These are phyloP conservation scores for Colletotrichum tanaceti DNA, from an alignment of 2,329 filamentous ascomycete genomes.

Conservation along the genomic window DNA sequence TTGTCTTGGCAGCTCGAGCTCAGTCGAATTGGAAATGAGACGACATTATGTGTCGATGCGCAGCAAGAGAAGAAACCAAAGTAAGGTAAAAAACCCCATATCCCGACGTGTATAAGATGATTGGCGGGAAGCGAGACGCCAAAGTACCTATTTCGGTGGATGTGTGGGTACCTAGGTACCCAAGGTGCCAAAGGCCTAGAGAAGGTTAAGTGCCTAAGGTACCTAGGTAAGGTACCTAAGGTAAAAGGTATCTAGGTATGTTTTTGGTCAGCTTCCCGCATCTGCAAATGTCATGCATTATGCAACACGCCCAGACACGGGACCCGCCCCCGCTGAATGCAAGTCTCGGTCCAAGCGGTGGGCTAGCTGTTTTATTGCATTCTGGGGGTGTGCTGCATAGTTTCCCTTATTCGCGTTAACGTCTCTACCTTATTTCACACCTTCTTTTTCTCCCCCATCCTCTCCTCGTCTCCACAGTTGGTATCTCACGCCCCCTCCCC, in stretches of 20 bases:
- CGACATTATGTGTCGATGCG: slow-evolving; percentile 36
- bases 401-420: background rate
- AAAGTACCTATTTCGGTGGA: background rate
- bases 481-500: slow-evolving; percentile 11
- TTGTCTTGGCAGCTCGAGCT: slow-evolving; percentile 35
- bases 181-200: no score
- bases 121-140: slow-evolving; percentile 27
- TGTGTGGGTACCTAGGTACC: no score
- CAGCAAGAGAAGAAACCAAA: slow-evolving; percentile 8
- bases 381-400: background rate
- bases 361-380: slow-evolving; percentile 16
- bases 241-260: no score
- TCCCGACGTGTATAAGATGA: slow-evolving; percentile 9
- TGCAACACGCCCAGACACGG: slow-evolving; percentile 4
- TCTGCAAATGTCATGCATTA: slow-evolving; percentile 39
- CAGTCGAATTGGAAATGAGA: slow-evolving; percentile 21
- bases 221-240: no score
- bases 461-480: background rate
- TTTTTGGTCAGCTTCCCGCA: slow-evolving; percentile 14
- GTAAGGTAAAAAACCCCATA: no score
- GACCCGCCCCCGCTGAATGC: slow-evolving; percentile 30
- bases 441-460: slow-evolving; percentile 2
- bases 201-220: no score
- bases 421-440: background rate
- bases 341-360: slow-evolving; percentile 19